Conservation (phyloP, 805 yeast genomes). For the Barnettozyma pratensis region DNA sequence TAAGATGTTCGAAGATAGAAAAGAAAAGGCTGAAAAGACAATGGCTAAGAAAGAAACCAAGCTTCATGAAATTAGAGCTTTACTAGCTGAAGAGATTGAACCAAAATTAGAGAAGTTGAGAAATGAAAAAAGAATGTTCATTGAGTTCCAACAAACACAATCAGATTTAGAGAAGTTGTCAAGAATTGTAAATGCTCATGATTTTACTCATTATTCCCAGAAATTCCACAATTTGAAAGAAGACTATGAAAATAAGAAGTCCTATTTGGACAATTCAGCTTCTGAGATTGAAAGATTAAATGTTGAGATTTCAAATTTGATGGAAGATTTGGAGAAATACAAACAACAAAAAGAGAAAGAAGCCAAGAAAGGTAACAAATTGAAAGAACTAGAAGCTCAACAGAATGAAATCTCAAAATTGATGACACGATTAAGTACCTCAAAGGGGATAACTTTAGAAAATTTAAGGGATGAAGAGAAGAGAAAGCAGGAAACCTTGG, state of each 20-base stretch:
- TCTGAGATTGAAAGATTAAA: constrained; percentile 40
- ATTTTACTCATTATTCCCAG: constrained; percentile 42
- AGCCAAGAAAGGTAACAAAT: constrained; percentile 51
- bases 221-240: constrained; percentile 40
- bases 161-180: constrained; percentile 72
- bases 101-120: constrained; percentile 83
- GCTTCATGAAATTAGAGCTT: constrained; percentile 65
- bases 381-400: constrained; percentile 52
- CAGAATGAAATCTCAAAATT: constrained; percentile 58
- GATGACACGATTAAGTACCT: constrained; percentile 62
- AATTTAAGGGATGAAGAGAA: constrained; percentile 49
- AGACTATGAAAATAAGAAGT: constrained; percentile 36
- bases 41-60: constrained; percentile 89
- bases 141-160: constrained; percentile 84
- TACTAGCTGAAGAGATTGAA: constrained; percentile 82
- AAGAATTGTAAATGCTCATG: constrained; percentile 73
- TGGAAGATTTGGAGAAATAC: constrained; percentile 53
- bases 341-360: constrained; percentile 52
- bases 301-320: constrained; percentile 52
- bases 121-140: constrained; percentile 72
- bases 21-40: constrained; percentile 86
- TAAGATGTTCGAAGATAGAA: constrained; percentile 87
- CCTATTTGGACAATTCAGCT: constrained; percentile 36
- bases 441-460: constrained; percentile 53
- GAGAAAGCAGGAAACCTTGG: constrained; percentile 30